Conservation (phyloP, 2,329 filamentous ascomycete genomes). For the Tothia fuscella region DNA sequence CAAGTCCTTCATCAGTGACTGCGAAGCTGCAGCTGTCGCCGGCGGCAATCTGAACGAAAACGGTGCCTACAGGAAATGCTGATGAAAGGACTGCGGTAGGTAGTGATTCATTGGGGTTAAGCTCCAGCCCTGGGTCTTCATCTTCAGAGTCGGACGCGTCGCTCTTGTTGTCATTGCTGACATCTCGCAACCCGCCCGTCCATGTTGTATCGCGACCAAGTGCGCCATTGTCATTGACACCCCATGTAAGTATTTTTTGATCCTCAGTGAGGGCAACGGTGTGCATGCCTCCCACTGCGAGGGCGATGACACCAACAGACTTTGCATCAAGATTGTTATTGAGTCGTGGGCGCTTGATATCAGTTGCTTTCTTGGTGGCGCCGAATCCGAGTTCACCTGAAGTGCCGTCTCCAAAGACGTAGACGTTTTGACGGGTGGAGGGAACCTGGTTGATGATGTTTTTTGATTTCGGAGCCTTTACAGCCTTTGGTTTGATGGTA, state of each 20-base stretch:
- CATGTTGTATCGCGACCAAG: constrained; percentile 61
- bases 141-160: constrained; percentile 32
- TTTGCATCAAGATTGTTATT: constrained; percentile 49
- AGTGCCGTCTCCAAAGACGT: constrained; percentile 68
- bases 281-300: constrained; percentile 77
- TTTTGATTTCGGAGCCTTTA: constrained; percentile 13
- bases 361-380: constrained; percentile 49
- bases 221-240: constrained; percentile 75
- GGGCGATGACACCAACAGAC: constrained; percentile 60
- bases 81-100: constrained; percentile 46
- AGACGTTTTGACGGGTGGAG: constrained; percentile 55
- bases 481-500: constrained; percentile 21
- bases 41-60: constrained; percentile 56
- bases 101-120: constrained; percentile 63
- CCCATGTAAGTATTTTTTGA: constrained; percentile 76
- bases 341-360: constrained; percentile 63
- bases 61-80: constrained; percentile 48
- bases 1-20: constrained; percentile 59
- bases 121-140: constrained; percentile 46
- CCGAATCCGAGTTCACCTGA: constrained; percentile 77
- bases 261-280: constrained; percentile 63
- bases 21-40: constrained; percentile 66
- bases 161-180: constrained; percentile 41
- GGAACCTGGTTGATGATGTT: constrained; percentile 52
- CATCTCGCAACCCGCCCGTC: constrained; percentile 51